Evolutionary conservation across 2,329 filamentous ascomycete genomes (phyloP), one percentile per base, ranked within the genome.

Genomic region (Fusarium continuum): DNA sequence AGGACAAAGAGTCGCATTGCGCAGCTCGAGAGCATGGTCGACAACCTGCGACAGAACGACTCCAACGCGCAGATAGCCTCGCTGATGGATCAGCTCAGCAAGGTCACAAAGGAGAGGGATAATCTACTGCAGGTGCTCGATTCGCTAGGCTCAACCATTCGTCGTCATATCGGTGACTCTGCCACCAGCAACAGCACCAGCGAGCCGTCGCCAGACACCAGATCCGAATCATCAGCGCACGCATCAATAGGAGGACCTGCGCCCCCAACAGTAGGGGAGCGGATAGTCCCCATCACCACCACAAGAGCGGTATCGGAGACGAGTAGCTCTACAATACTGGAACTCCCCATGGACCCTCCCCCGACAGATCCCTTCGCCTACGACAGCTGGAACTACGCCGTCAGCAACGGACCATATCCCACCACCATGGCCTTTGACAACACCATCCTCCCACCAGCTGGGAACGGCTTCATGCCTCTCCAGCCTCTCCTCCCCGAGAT

Each of bases 1-100:
- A 64, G 73, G 9, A 75, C 70, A 25, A 72, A 70, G 53, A 72
- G 63, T 29, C 72, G 73, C 28, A 74, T 75, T 36, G 63, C 71
- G 9, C 65, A 73, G 25, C 65, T 75, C 2, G 73, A 75, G 49
- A 65, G 64, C 17, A 69, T 69, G 55, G 70, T 75, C 29, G 67
- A 72, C 11, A 64, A 65, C 1, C 46, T 74, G 5, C 61, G 61
- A 22, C 56, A 68, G 8, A 56, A 68, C 40, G 66, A 73, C 38
- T 60, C 71, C 29, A 72, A 60, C 29, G 29, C 68, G 9, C 65
- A 71, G 17, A 45, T 71, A 16, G 60, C 64, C 6, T 45, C 54
- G 3, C 53, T 73, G 40, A 69, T 71, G 64, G 70, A 72, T 8
- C 68, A 70, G 45, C 59, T 74, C 7, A 52, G 62, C 19, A 39